Evolutionary conservation across 306 rosid species (phyloP).

Genomic region (Sphenostylis stenocarpa): DNA sequence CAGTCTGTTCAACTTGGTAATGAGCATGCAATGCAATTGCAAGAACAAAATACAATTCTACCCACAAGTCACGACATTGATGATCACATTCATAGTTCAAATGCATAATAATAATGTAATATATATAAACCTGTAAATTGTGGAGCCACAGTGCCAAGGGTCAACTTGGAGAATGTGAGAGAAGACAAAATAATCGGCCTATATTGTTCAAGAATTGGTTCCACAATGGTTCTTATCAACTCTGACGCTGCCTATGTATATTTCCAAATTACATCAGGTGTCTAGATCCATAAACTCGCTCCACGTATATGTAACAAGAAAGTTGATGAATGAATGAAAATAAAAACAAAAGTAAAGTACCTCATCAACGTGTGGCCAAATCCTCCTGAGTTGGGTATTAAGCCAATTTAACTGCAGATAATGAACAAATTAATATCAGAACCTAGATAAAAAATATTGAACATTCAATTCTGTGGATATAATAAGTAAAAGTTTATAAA

Average conservation of each 20-base stretch:
- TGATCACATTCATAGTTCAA: background rate
- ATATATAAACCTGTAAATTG: conserved; percentile 86
- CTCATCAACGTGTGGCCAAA: conserved; percentile 85
- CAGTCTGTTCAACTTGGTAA: conserved; percentile 16
- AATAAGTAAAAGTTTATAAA: background rate
- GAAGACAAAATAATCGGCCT: conserved; percentile 64
- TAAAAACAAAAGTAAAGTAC: conserved; percentile 39
- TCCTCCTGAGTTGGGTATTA: conserved; percentile 55
- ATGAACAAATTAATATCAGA: conserved; percentile 35
- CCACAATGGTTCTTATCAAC: conserved; percentile 70
- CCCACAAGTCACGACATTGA: background rate
- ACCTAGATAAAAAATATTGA: background rate
- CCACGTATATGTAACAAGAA: background rate
- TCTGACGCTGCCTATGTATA: conserved; percentile 77
- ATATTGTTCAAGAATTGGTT: conserved; percentile 79
- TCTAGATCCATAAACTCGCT: background rate
- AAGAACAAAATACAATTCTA: background rate
- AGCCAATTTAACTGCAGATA: conserved; percentile 80
- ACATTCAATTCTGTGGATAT: background rate
- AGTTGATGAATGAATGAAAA: background rate
- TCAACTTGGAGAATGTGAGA: conserved; percentile 78
- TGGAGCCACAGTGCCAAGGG: conserved; percentile 94
- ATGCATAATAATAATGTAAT: background rate
- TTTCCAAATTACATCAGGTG: conserved; percentile 19
- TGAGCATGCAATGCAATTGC: background rate